Evolutionary conservation across 2,329 filamentous ascomycete species (phyloP).

Genomic region (Trichoderma pleuroti): DNA sequence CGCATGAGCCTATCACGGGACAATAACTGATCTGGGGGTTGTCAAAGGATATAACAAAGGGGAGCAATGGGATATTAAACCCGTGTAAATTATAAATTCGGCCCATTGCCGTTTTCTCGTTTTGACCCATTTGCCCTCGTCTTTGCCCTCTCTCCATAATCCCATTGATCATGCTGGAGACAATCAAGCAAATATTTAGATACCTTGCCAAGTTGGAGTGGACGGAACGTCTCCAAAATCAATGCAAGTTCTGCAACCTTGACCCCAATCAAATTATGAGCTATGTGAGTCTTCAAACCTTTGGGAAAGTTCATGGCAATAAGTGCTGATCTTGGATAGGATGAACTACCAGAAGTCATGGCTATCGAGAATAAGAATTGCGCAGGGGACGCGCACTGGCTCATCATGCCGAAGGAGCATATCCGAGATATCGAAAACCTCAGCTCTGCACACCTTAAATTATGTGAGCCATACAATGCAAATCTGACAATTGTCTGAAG

Average conservation of each 20-base stretch:
- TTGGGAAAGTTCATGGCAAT: background rate
- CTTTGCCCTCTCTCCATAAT: background rate
- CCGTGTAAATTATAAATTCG: background rate
- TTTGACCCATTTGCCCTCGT: background rate
- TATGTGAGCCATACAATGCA: background rate
- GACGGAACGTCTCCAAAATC: background rate
- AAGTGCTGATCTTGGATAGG: background rate
- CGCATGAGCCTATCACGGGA: background rate
- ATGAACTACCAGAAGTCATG: background rate
- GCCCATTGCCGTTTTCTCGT: background rate
- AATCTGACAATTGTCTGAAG: background rate
- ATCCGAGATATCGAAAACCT: background rate
- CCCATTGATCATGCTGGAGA: background rate
- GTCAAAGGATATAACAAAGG: background rate
- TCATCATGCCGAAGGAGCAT: background rate
- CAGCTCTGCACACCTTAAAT: background rate
- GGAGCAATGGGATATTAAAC: background rate
- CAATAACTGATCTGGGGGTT: background rate
- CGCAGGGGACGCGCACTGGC: background rate
- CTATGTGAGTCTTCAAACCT: background rate
- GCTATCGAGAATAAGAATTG: background rate
- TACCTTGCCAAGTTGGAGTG: background rate
- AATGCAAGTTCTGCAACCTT: background rate
- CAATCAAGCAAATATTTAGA: background rate
- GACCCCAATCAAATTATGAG: background rate